Base-by-base conservation (phyloP, 169 alveolate species). In the Babesia gibsoni region DNA sequence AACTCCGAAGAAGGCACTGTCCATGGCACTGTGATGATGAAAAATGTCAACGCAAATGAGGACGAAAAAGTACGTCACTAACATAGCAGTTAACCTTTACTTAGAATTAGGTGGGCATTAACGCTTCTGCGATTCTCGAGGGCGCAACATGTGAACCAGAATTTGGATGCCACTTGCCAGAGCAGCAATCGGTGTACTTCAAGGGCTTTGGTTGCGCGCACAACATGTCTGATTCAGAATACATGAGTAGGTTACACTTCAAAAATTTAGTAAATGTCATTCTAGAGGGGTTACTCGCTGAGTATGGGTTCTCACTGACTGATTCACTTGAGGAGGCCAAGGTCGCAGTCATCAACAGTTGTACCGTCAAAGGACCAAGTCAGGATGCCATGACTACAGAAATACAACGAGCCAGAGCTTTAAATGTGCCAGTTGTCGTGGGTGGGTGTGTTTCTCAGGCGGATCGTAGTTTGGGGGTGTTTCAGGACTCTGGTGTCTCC, bases 141-240 rank as follows among this genome's bases (percentile, higher is more conserved):
- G 50, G 33, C 39, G 70, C 48, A 3, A 27, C 25, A 41, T 16
- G 36, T 25, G 53, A 20, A 22, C 68, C 52, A 23, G 65, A 43
- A 30, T 41, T 41, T 25, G 66, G 45, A 22, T 22, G 58, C 23
- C 53, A 58, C 9, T 53, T 81, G 8, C 98, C 98, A 25, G 97
- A 95, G 41, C 66, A 82, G 52, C 93, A 92, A 59, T 89, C 87
- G 63, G 84, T 96, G 20, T 94, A 80, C 84, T 94, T 96, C 32
- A 95, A 95, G 82, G 93, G 98, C n/a, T 96, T 95, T 75, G 99
- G 99, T n/a, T 98, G 99, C 74, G 91, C 98, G 3, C 99, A 98
- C 84, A 98, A 98, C 82, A 91, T 93, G 42, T 91, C 98, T 10
- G 99, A 98, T 80, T 88, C 98, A 1, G 99, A 98, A 77, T 95